phyloP scores from a whole-genome alignment of 2,329 filamentous ascomycete genomes.

The Ceratocystis cacaofunesta region DNA sequence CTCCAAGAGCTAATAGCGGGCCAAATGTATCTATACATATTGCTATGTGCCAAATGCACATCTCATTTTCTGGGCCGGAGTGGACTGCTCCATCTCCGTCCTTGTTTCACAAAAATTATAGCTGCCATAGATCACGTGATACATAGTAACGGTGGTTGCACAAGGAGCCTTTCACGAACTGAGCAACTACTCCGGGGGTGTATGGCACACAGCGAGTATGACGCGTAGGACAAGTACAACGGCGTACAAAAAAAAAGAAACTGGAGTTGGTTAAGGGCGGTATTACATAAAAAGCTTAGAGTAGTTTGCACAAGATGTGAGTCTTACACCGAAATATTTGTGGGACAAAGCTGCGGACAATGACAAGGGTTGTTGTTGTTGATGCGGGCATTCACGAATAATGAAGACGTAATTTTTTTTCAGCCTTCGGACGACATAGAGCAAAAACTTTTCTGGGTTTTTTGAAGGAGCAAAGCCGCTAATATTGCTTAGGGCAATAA shows the following conservation, averaged over 20 bases:
- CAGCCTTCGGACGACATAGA: too few species aligned
- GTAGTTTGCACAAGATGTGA: too few species aligned
- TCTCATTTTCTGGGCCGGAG: not conserved
- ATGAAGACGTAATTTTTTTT: too few species aligned
- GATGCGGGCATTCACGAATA: too few species aligned
- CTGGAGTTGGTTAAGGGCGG: too few species aligned
- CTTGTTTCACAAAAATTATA: not conserved
- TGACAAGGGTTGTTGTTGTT: too few species aligned
- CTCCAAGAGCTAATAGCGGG: not conserved
- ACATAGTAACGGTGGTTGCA: not conserved
- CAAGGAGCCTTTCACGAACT: not conserved
- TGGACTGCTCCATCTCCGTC: not conserved
- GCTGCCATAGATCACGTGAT: not conserved
- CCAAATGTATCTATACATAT: not conserved
- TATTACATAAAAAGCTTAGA: too few species aligned
- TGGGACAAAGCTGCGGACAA: not conserved
- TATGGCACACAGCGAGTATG: not conserved
- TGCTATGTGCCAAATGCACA: not conserved
- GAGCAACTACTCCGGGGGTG: not conserved
- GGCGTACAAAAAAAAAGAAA: not conserved
- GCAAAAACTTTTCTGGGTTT: too few species aligned
- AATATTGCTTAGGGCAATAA: not conserved
- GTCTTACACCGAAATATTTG: not conserved
- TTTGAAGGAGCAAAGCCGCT: not conserved
- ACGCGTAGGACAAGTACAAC: not conserved